Conservation (phyloP, 768 basidiomycete genomes). For the Amanita rimosa region DNA sequence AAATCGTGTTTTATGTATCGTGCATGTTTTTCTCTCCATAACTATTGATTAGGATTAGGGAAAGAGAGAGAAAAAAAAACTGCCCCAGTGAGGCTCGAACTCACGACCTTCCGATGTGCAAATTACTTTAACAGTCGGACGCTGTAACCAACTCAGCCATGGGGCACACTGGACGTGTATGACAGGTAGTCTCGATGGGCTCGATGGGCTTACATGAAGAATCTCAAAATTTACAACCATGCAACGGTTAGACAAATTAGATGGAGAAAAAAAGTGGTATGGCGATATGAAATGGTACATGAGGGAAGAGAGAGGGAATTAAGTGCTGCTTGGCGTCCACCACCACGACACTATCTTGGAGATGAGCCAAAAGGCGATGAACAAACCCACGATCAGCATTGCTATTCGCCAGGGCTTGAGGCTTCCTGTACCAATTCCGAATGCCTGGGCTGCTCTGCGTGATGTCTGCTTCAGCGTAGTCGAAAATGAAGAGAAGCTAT, state of each 20-base stretch:
- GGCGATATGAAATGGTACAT: too few relatives aligned
- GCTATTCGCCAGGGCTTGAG: constrained; percentile 64
- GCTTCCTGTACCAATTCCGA: constrained; percentile 57
- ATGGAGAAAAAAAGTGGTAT: background rate
- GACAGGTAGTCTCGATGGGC: background rate
- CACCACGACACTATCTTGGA: constrained; percentile 41
- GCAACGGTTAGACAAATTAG: too few relatives aligned
- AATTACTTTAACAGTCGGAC: constrained; percentile 56
- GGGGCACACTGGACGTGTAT: constrained; percentile 30
- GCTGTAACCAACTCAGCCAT: constrained; percentile 73
- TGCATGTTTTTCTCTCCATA: too few relatives aligned
- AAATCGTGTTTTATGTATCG: too few relatives aligned
- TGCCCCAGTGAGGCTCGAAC: constrained; percentile 66
- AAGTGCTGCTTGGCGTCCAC: constrained; percentile 4
- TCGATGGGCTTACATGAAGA: too few relatives aligned
- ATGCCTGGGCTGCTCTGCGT: constrained; percentile 59
- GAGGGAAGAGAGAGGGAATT: background rate
- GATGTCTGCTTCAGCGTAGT: constrained; percentile 54
- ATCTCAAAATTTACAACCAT: background rate
- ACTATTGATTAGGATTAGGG: background rate
- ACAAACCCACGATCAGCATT: constrained; percentile 40
- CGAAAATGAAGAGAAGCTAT: constrained; percentile 58
- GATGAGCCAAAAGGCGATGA: constrained; percentile 46
- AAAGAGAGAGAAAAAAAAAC: constrained; percentile 15
- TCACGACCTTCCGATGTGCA: constrained; percentile 51